Evolutionary conservation across 805 yeast species (phyloP).

Genomic region (Saccharomyces jurei): DNA sequence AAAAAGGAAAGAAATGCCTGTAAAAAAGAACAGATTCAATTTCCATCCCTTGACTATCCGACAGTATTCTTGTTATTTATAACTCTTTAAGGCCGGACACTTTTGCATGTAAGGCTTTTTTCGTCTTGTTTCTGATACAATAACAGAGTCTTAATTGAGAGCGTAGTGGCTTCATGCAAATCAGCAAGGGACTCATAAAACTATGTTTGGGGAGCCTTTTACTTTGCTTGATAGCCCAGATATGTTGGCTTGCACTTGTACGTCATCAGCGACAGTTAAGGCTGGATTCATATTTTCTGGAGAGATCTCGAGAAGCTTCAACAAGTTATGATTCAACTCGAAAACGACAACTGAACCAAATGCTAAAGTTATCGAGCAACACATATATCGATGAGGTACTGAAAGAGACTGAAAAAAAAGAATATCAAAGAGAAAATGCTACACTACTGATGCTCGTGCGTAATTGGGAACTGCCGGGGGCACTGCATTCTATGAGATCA

Average conservation of each 20-base stretch:
- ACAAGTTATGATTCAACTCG: conserved; percentile 12
- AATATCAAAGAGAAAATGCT: conserved; percentile 46
- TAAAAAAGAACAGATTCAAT: neutral
- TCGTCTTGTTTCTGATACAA: neutral
- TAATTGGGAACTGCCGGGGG: conserved; percentile 69
- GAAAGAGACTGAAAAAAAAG: neutral
- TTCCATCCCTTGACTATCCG: neutral
- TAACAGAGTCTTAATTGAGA: neutral
- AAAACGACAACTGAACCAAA: conserved; percentile 5
- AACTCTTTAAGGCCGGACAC: neutral
- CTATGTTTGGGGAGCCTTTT: neutral
- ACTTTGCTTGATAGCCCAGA: neutral
- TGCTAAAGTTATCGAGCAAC: conserved; percentile 23
- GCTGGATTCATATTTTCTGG: neutral
- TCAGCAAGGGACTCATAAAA: neutral
- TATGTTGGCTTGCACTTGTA: neutral
- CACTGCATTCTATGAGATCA: conserved; percentile 66
- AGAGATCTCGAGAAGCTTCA: conserved; percentile 10
- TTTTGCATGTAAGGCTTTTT: neutral
- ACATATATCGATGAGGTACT: conserved; percentile 17
- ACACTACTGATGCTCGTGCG: conserved; percentile 82
- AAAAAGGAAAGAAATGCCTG: neutral
- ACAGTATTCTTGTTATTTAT: neutral
- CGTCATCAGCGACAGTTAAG: neutral
- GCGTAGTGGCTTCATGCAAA: neutral